These are phyloP conservation scores for Cystobasidium slooffiae DNA, from an alignment of 1,284 basidiomycete species.

Conservation along the genomic window DNA sequence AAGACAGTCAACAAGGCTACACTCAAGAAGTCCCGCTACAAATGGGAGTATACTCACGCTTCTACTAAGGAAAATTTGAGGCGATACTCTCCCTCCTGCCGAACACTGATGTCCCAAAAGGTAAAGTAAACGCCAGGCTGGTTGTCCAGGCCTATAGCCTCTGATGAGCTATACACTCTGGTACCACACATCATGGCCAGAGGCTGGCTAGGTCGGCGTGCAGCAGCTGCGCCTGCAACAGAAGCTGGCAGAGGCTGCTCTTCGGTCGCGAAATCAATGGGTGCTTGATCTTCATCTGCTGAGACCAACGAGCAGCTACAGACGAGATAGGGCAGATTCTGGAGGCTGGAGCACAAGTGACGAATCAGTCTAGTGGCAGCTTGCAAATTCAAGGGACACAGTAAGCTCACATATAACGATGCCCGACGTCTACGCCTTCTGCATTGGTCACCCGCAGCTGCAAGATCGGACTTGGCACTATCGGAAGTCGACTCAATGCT, in stretches of 20 bases:
- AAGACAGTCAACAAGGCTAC: conserved; percentile 22
- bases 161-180: conserved; percentile 76
- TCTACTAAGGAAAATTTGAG: conserved; percentile 75
- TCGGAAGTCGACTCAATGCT: conserved; percentile 45
- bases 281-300: conserved; percentile 63
- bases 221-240: conserved; percentile 45
- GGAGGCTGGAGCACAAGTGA: background rate
- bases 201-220: conserved; percentile 55
- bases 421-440: conserved; percentile 16
- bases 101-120: conserved; percentile 85
- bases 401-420: conserved; percentile 45
- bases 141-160: conserved; percentile 68
- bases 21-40: background rate
- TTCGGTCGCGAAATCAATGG: conserved; percentile 29
- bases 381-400: background rate
- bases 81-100: conserved; percentile 73
- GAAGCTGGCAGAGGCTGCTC: conserved; percentile 49
- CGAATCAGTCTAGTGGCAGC: background rate
- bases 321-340: conserved; percentile 49
- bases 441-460: conserved; percentile 47
- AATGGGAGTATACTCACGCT: conserved; percentile 65
- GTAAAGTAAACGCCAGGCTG: conserved; percentile 79
- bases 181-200: conserved; percentile 77
- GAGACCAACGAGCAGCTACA: conserved; percentile 59
- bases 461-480: conserved; percentile 51